Base-by-base conservation (phyloP, 768 basidiomycete genomes). In the Pleurotus ostreatus region DNA sequence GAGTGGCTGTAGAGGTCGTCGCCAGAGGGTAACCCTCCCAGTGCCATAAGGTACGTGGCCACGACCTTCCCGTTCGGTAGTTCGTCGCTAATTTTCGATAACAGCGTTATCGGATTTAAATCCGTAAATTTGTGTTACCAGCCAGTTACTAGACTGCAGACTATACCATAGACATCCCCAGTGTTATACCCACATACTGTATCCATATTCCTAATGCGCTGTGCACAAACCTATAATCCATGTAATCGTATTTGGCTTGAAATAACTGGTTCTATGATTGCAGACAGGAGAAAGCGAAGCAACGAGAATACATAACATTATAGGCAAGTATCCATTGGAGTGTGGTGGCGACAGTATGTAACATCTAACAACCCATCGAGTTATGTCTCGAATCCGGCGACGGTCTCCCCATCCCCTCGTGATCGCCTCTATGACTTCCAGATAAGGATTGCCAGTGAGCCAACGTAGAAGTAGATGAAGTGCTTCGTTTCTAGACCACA, bases 381-480 rank as follows among this genome's bases (percentile, higher is more conserved):
- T 11, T 34, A 51, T 51, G n/a, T 23, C 51, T 39, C 16, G 23
- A 53, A 40, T 23, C 23, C 51, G 51, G 39, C 11, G 38, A 23
- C 37, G 23, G 51, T 39, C 38, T n/a, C 15, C n/a, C 18, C n/a
- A 30, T 9, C n/a, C 9, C 39, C 38, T n/a, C 9, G 51, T 37
- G 48, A 53, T 37, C 38, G 25, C 37, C 44, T 74, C 74, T 74
- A 93, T 81, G 92, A 93, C 77, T 92, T 94, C 92, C 92, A 94
- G 76, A 94, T 85, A 71, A 98, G 86, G 74, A 98, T 85, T 59
- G 95, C 95, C 64, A 95, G 86, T 37, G 87, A 77, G 56, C 92
- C 94, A 69, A 98, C 79, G 78, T 96, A 98, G 75, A 96, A 96
- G 81, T 98, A 98, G 76, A 98, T 94, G 76, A 98, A 98, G 70